Percentiles rank a stretch among this genome's conserved stretches.
These are phyloP conservation scores for Avena insularis DNA, from an alignment of 176 grass and related monocot genomes.

Conservation along the genomic window DNA sequence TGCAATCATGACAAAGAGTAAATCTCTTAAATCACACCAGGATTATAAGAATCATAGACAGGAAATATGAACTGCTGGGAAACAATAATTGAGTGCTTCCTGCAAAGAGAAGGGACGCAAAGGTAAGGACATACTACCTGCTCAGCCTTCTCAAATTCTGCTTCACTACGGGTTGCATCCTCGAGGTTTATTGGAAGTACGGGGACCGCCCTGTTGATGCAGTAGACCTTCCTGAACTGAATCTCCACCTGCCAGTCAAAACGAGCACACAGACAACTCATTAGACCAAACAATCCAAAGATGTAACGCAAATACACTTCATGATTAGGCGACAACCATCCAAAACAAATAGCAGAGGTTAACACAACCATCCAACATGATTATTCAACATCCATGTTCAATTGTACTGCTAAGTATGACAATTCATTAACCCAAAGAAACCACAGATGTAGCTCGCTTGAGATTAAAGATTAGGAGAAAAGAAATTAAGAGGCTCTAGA, in stretches of 20 bases:
- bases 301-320: neutral
- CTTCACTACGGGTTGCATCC: constrained; percentile 52
- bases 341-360: neutral
- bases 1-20: constrained; percentile 31
- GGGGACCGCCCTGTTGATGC: constrained; percentile 75
- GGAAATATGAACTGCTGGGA: neutral
- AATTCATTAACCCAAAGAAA: too few relatives aligned
- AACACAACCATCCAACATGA: too few relatives aligned
- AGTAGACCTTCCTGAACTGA: constrained; percentile 74
- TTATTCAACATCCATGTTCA: too few relatives aligned
- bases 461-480: too few relatives aligned
- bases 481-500: neutral
- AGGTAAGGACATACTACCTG: constrained; percentile 17
- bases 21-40: neutral
- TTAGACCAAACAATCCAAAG: neutral
- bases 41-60: constrained; percentile 6
- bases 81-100: neutral
- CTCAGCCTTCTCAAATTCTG: constrained; percentile 55
- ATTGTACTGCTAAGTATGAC: too few relatives aligned
- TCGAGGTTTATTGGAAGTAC: constrained; percentile 88
- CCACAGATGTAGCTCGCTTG: too few relatives aligned
- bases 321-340: neutral
- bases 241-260: constrained; percentile 53
- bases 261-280: constrained; percentile 4
- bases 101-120: neutral